A percentile compares a stretch with the other conserved stretches of the same genome.
Conservation (phyloP, 257 asterid species). For the Jacaranda mimosifolia region DNA sequence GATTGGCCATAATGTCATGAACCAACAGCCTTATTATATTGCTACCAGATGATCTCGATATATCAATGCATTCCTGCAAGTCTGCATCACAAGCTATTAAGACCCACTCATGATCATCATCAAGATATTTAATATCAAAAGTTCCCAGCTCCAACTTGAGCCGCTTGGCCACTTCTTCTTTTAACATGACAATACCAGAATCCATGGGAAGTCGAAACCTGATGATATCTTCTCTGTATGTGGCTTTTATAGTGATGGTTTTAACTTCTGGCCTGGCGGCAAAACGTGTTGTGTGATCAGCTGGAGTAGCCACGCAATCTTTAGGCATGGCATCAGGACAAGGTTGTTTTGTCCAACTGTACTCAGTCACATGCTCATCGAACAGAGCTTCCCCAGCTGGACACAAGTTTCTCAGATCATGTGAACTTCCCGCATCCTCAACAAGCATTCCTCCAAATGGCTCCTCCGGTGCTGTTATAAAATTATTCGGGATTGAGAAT, state of each 20-base stretch:
- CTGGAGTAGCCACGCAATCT: conserved; percentile 48
- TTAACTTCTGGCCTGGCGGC: conserved; percentile 57
- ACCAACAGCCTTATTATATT: conserved; percentile 69
- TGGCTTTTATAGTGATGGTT: conserved; percentile 78
- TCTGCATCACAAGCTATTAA: conserved; percentile 77
- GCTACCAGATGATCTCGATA: conserved; percentile 61
- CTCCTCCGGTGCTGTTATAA: conserved; percentile 44
- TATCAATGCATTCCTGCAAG: conserved; percentile 70
- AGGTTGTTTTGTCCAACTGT: conserved; percentile 64
- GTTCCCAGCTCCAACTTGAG: conserved; percentile 80
- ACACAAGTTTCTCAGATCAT: conserved; percentile 73
- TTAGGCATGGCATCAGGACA: conserved; percentile 43
- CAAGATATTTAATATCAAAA: conserved; percentile 80
- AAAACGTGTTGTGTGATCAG: conserved; percentile 48
- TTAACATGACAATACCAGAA: conserved; percentile 61
- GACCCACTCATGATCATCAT: conserved; percentile 94
- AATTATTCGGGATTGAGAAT: conserved; percentile 55
- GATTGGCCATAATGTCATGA: conserved; percentile 69
- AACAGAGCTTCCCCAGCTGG: conserved; percentile 53
- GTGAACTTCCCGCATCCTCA: conserved; percentile 88
- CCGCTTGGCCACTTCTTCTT: conserved; percentile 87
- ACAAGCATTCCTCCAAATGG: conserved; percentile 69
- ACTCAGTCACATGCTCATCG: conserved; percentile 59
- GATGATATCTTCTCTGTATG: conserved; percentile 75
- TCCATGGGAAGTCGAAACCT: conserved; percentile 68